Percentiles rank a stretch among this genome's conserved stretches.
Conservation (phyloP, 108 stramenopile genomes). For the Pseudonitzschia delicatissima region DNA sequence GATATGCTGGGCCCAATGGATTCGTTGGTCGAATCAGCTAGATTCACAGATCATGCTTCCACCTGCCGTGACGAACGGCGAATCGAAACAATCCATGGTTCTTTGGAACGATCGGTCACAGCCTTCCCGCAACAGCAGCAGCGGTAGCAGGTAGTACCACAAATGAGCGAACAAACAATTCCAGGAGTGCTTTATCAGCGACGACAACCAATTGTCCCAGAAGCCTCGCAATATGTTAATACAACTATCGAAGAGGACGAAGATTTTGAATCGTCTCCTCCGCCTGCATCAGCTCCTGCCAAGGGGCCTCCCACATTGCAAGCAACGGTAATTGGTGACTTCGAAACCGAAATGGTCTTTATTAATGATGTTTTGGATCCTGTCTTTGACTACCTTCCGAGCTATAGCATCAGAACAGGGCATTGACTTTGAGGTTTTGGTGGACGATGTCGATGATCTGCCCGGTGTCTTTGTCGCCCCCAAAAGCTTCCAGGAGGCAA, state of each 20-base stretch:
- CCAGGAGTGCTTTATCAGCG: too few species aligned
- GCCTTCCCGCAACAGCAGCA: not conserved
- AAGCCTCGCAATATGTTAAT: too few species aligned
- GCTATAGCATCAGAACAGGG: conserved; percentile 63
- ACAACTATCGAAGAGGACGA: not conserved
- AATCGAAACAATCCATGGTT: conserved; percentile 12
- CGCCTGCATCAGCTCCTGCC: too few species aligned
- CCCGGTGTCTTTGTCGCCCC: conserved; percentile 67
- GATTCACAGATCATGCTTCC: conserved; percentile 18
- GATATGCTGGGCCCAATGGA: conserved; percentile 81
- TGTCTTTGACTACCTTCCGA: conserved; percentile 51
- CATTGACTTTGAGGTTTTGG: conserved; percentile 59
- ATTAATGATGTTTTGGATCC: conserved; percentile 68
- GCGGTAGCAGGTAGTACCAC: too few species aligned
- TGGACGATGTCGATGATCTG: conserved; percentile 54
- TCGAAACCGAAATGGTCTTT: conserved; percentile 72
- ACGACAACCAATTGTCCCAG: too few species aligned
- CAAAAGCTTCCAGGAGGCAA: conserved; percentile 66
- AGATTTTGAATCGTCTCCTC: not conserved
- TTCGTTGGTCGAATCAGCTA: conserved; percentile 42
- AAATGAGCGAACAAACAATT: too few species aligned
- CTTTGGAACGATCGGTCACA: not conserved
- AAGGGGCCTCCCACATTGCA: too few species aligned
- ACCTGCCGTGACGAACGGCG: conserved; percentile 3
- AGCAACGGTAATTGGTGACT: conserved; percentile 40